Conservation (phyloP, 441 rosid genomes). For the Euphorbia corollata region DNA sequence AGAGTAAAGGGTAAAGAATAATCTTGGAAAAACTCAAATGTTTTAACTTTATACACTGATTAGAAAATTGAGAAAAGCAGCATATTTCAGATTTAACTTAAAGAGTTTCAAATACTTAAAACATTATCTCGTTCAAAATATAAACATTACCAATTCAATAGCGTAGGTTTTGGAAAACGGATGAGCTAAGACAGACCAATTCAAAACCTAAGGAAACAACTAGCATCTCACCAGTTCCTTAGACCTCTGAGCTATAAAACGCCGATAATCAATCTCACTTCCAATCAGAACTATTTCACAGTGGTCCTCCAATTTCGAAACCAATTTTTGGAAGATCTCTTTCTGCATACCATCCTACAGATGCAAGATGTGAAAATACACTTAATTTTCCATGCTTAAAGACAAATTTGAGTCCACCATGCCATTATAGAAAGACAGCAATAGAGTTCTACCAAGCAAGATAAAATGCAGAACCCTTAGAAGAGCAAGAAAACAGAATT, state of each 20-base stretch:
- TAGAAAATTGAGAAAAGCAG: not conserved
- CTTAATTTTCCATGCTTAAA: not conserved
- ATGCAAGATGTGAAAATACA: constrained; percentile 5
- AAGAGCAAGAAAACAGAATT: not conserved
- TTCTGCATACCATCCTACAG: constrained; percentile 90
- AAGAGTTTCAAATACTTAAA: not conserved
- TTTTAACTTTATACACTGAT: not conserved
- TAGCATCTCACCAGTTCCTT: constrained; percentile 36
- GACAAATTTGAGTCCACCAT: not conserved
- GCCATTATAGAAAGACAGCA: not conserved
- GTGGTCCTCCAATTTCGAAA: constrained; percentile 57
- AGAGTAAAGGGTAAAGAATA: not conserved
- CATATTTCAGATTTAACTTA: not conserved
- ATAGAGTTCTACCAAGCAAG: not conserved
- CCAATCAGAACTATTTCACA: constrained; percentile 70
- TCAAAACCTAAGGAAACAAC: not conserved
- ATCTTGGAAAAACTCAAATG: not conserved
- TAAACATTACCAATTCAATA: not conserved
- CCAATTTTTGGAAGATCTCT: constrained; percentile 66
- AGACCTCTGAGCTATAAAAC: constrained; percentile 53
- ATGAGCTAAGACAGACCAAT: not conserved
- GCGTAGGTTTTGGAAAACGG: constrained; percentile 1
- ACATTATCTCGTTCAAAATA: too few species aligned
- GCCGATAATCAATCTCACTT: constrained; percentile 82
- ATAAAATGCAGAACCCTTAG: not conserved